Evolutionary conservation across 2,329 filamentous ascomycete genomes (phyloP).

Genomic region (Apiospora arundinis): DNA sequence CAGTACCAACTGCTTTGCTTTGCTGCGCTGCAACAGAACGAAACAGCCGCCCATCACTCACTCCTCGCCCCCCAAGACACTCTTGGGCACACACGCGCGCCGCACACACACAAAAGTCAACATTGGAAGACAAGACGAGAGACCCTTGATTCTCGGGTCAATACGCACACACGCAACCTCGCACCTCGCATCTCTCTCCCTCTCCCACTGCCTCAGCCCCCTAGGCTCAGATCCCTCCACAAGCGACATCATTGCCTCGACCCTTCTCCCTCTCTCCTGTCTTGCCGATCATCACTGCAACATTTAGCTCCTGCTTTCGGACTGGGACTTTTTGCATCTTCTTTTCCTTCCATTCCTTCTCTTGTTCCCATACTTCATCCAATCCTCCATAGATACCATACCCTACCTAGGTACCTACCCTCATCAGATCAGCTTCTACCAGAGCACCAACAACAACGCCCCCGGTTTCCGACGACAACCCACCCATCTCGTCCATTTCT

Average conservation of each 20-base stretch:
- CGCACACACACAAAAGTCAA: conserved; percentile 9
- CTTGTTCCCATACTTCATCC: conserved; percentile 3
- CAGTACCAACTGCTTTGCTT: background rate
- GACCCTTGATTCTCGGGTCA: conserved; percentile 15
- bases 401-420: background rate
- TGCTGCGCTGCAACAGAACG: conserved; percentile 18
- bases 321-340: background rate
- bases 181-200: background rate
- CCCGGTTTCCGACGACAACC: background rate
- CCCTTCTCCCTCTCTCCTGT: background rate
- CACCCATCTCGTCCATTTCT: background rate
- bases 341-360: background rate
- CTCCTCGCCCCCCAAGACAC: background rate
- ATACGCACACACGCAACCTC: background rate
- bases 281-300: conserved; percentile 11
- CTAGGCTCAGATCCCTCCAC: conserved; percentile 15
- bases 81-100: background rate
- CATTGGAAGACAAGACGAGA: conserved; percentile 17
- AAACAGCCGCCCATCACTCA: conserved; percentile 6
- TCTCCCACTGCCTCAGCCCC: conserved; percentile 12
- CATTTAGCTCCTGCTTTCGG: conserved; percentile 14
- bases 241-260: conserved; percentile 14
- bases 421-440: conserved; percentile 10
- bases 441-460: background rate
- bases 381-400: conserved; percentile 13